These are phyloP conservation scores for Russula earlei DNA, from an alignment of 768 basidiomycete genomes.

Conservation along the genomic window DNA sequence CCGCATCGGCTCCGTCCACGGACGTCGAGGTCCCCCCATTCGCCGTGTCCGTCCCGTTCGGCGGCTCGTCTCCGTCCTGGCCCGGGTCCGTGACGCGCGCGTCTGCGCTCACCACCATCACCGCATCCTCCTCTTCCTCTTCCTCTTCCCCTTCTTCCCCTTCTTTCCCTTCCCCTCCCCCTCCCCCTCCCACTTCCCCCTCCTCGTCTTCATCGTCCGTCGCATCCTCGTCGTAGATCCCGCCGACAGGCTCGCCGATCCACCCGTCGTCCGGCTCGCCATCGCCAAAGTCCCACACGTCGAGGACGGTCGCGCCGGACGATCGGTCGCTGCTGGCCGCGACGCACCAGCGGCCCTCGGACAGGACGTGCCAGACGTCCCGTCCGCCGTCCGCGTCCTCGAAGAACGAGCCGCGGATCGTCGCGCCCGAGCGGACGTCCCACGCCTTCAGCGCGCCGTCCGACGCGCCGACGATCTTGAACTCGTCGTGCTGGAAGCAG, in stretches of 20 bases:
- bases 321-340: slow-evolving; percentile 89
- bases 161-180: no score
- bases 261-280: slow-evolving; percentile 63
- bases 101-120: no score
- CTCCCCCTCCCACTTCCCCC: no score
- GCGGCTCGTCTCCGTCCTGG: no score
- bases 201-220: slow-evolving; percentile 45
- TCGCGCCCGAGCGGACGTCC: slow-evolving; percentile 82
- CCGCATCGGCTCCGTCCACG: no score
- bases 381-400: slow-evolving; percentile 84
- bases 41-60: no score
- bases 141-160: no score
- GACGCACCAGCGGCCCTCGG: slow-evolving; percentile 89
- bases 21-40: no score
- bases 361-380: slow-evolving; percentile 98
- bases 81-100: no score
- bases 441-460: slow-evolving; percentile 98
- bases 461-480: slow-evolving; percentile 90
- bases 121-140: no score
- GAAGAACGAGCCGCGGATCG: slow-evolving; percentile 83
- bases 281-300: slow-evolving; percentile 85
- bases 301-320: slow-evolving; percentile 67
- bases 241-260: slow-evolving; percentile 69
- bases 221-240: slow-evolving; percentile 62
- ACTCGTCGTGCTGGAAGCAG: slow-evolving; percentile 99